A percentile compares a stretch with the other conserved stretches of the same genome.
Evolutionary conservation across 139 green algal species (phyloP).

Genomic region (Penium margaritaceum): DNA sequence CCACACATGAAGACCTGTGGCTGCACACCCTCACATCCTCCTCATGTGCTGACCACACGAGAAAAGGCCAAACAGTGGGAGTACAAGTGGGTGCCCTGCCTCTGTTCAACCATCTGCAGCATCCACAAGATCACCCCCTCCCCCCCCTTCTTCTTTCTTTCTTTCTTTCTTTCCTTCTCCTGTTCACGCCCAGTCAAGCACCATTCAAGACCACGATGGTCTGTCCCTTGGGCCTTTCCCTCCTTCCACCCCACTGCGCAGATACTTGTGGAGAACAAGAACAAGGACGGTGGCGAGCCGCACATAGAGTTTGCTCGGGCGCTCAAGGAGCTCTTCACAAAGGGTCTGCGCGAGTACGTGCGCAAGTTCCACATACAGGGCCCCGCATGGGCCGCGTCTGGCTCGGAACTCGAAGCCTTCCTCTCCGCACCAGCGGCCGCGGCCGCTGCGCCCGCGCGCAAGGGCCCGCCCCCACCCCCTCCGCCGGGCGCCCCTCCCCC

Average conservation of each 20-base stretch:
- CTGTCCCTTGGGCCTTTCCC: no score
- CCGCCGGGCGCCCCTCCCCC: constrained; percentile 46
- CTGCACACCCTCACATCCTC: no score
- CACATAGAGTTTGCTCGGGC: constrained; percentile 67
- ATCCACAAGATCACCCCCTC: no score
- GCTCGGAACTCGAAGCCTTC: constrained; percentile 47
- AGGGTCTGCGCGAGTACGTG: constrained; percentile 56
- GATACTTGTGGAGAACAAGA: constrained; percentile 64
- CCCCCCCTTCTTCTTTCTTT: neutral
- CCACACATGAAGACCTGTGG: no score
- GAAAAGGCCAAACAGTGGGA: no score
- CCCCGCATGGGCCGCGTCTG: constrained; percentile 61
- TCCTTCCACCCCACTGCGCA: constrained; percentile 1
- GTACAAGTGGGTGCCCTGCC: no score
- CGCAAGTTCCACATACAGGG: constrained; percentile 55
- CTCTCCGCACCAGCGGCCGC: constrained; percentile 20
- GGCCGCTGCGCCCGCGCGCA: neutral
- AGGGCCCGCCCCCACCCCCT: constrained; percentile 38
- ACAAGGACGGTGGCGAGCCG: constrained; percentile 44
- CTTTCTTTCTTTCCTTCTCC: neutral
- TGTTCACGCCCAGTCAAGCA: no score
- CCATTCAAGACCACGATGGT: no score
- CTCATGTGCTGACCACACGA: no score
- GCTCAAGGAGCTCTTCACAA: constrained; percentile 63
- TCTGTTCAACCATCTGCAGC: no score